These are phyloP conservation scores for Pichia sp. DNA, from an alignment of 1,139 yeast species.

Conservation along the genomic window DNA sequence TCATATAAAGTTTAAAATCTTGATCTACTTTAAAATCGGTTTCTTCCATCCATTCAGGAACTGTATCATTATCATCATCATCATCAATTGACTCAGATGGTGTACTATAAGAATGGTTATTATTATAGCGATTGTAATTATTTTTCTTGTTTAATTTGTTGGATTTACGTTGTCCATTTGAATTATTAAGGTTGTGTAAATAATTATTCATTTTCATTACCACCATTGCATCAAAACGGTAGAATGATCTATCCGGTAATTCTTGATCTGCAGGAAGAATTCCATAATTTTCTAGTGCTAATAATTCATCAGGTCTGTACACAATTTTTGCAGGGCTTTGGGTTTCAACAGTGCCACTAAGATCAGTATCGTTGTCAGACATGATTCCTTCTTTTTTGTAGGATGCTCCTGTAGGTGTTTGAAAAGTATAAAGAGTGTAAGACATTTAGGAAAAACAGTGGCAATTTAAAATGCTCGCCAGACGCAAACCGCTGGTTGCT, in stretches of 20 bases:
- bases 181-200: conserved; percentile 5
- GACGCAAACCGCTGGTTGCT: too few species aligned
- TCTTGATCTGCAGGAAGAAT: conserved; percentile 16
- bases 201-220: conserved; percentile 6
- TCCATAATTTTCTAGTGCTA: conserved; percentile 12
- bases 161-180: neutral
- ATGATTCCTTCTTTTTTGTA: too few species aligned
- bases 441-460: too few species aligned
- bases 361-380: neutral
- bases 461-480: too few species aligned
- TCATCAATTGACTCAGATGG: neutral
- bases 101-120: neutral
- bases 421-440: too few species aligned
- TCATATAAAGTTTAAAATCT: conserved; percentile 22
- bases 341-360: neutral
- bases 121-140: neutral
- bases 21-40: conserved; percentile 27
- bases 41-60: conserved; percentile 29
- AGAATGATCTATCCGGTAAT: conserved; percentile 22
- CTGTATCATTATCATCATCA: conserved; percentile 21
- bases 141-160: neutral
- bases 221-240: conserved; percentile 19
- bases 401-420: too few species aligned
- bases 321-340: neutral
- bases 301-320: conserved; percentile 18